Conservation (phyloP, 192 early-diverging fungal species). For the Spinellus fusiger region DNA sequence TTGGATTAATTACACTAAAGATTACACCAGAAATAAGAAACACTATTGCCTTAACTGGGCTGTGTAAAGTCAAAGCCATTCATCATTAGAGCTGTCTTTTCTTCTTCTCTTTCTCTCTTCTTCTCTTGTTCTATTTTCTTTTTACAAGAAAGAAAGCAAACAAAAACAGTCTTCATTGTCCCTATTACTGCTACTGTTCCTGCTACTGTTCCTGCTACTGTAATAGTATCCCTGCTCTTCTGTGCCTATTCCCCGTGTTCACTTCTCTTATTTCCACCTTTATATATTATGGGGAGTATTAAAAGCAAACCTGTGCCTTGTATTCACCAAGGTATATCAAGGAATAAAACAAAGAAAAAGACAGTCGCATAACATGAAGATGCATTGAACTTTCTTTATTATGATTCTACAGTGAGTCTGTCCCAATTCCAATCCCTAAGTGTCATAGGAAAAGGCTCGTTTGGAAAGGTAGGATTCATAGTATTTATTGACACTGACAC, state of each 20-base stretch:
- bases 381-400: background rate
- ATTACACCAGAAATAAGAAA: too few relatives aligned
- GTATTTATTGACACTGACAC: background rate
- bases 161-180: too few relatives aligned
- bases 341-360: background rate
- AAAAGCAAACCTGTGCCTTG: too few relatives aligned
- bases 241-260: background rate
- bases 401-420: slow-evolving; percentile 54
- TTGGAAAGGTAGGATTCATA: slow-evolving; percentile 67
- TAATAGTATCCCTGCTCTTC: too few relatives aligned
- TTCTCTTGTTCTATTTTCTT: background rate
- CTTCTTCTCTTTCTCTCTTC: slow-evolving; percentile 3
- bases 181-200: too few relatives aligned
- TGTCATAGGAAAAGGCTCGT: slow-evolving; percentile 78
- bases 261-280: slow-evolving; percentile 1
- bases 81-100: too few relatives aligned
- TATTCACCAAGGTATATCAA: too few relatives aligned
- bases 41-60: too few relatives aligned
- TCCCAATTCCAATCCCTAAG: slow-evolving; percentile 69
- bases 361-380: background rate
- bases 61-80: too few relatives aligned
- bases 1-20: too few relatives aligned
- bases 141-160: background rate
- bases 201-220: too few relatives aligned
- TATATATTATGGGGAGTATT: background rate